These are phyloP conservation scores for Dichotomocladium elegans DNA, from an alignment of 371 early-diverging fungal genomes.

Conservation along the genomic window DNA sequence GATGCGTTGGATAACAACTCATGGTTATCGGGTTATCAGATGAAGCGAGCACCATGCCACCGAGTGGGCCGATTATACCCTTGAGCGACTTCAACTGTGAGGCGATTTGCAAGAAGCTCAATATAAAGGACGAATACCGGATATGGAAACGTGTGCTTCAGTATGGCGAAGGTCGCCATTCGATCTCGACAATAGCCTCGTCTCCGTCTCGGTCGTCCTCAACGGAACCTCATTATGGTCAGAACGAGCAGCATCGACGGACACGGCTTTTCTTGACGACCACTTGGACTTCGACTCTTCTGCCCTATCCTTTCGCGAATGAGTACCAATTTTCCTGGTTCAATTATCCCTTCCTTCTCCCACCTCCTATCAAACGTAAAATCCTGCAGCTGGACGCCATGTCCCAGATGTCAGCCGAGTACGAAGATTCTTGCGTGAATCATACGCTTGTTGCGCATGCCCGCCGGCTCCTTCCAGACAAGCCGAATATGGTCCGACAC, in stretches of 20 bases:
- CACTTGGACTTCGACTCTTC: slow-evolving; percentile 21
- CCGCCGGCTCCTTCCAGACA: slow-evolving; percentile 63
- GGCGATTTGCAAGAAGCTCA: slow-evolving; percentile 54
- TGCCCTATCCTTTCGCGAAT: slow-evolving; percentile 39
- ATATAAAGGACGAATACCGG: slow-evolving; percentile 79
- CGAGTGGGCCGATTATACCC: slow-evolving; percentile 30
- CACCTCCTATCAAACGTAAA: slow-evolving; percentile 72
- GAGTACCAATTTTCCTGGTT: slow-evolving; percentile 69
- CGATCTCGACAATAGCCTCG: slow-evolving; percentile 19
- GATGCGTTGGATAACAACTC: no score
- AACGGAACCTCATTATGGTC: slow-evolving; percentile 9
- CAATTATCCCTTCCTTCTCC: slow-evolving; percentile 71
- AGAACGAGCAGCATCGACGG: slow-evolving; percentile 33
- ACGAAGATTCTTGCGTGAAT: slow-evolving; percentile 81
- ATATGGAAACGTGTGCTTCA: slow-evolving; percentile 56
- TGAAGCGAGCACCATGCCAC: slow-evolving; percentile 17
- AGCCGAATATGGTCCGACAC: slow-evolving; percentile 37
- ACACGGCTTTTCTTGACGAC: slow-evolving; percentile 36
- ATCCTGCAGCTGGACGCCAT: slow-evolving; percentile 79
- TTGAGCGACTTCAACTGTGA: slow-evolving; percentile 60
- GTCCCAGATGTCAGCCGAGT: slow-evolving; percentile 79
- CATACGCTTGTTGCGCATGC: slow-evolving; percentile 68
- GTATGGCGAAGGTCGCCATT: slow-evolving; percentile 41
- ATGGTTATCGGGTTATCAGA: no score
- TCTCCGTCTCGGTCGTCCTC: slow-evolving; percentile 10